phyloP scores from a whole-genome alignment of 83 land plant species.

The Diphasiastrum complanatum region DNA sequence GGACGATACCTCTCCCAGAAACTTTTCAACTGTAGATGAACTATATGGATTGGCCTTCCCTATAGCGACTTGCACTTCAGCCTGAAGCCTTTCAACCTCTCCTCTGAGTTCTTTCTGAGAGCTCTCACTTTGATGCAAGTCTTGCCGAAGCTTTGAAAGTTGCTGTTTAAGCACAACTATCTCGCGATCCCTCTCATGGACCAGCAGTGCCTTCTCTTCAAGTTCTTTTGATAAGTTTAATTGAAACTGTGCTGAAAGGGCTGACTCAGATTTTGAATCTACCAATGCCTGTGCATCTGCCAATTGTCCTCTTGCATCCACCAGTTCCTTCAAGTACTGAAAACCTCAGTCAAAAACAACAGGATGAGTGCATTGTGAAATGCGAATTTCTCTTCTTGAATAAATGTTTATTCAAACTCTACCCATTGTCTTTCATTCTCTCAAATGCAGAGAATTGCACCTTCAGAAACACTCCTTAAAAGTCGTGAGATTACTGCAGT shows the following conservation, averaged over 20 bases:
- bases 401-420: too few species aligned
- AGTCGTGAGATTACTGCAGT: too few species aligned
- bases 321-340: constrained; percentile 56
- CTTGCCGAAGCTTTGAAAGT: constrained; percentile 46
- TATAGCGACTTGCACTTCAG: constrained; percentile 48
- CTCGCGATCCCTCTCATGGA: constrained; percentile 47
- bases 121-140: constrained; percentile 43
- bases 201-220: constrained; percentile 41
- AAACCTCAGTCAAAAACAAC: neutral
- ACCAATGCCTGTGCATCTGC: constrained; percentile 50
- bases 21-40: constrained; percentile 41
- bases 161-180: constrained; percentile 43
- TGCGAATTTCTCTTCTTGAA: too few species aligned
- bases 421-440: too few species aligned
- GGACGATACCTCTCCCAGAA: constrained; percentile 53
- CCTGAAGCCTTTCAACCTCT: constrained; percentile 56
- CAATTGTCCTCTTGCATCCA: constrained; percentile 47
- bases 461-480: too few species aligned
- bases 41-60: constrained; percentile 39
- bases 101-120: constrained; percentile 64
- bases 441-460: too few species aligned
- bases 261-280: constrained; percentile 57
- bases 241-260: constrained; percentile 48
- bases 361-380: too few species aligned
- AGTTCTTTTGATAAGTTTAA: constrained; percentile 42